Evolutionary conservation across 129 eudicot genomes (phyloP).

Genomic region (Erigeron canadensis): DNA sequence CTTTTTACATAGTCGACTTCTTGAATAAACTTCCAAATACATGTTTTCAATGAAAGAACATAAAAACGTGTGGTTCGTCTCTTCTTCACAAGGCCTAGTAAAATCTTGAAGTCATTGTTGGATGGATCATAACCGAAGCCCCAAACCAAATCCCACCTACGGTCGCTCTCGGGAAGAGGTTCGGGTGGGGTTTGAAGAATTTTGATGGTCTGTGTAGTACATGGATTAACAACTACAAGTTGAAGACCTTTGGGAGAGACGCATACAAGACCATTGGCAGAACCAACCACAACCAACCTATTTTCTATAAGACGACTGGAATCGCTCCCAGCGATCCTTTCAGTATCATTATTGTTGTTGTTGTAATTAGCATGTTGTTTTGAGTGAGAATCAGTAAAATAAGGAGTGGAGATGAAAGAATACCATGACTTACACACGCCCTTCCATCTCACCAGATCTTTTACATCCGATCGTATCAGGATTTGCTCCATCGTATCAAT

Average conservation of each 20-base stretch:
- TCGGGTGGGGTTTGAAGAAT: neutral
- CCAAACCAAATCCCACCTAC: neutral
- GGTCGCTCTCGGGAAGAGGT: neutral
- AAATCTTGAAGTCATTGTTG: neutral
- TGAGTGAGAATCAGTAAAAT: neutral
- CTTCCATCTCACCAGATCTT: too few species aligned
- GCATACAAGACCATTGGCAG: conserved; percentile 10
- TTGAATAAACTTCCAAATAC: neutral
- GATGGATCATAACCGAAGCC: conserved; percentile 16
- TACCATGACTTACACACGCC: too few species aligned
- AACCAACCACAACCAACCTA: neutral
- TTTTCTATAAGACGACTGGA: too few species aligned
- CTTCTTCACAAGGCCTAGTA: neutral
- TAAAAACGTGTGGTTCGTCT: neutral
- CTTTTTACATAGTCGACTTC: neutral
- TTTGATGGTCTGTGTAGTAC: neutral
- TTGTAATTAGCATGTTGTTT: neutral
- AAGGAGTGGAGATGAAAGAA: neutral
- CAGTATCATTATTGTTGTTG: too few species aligned
- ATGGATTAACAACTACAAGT: conserved; percentile 3
- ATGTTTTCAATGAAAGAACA: neutral
- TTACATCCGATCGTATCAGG: too few species aligned
- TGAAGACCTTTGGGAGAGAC: neutral
- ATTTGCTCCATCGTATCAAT: too few species aligned
- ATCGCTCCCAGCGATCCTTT: neutral